Evolutionary conservation across 768 basidiomycete genomes (phyloP).

Genomic region (Lentinus tigrinus): DNA sequence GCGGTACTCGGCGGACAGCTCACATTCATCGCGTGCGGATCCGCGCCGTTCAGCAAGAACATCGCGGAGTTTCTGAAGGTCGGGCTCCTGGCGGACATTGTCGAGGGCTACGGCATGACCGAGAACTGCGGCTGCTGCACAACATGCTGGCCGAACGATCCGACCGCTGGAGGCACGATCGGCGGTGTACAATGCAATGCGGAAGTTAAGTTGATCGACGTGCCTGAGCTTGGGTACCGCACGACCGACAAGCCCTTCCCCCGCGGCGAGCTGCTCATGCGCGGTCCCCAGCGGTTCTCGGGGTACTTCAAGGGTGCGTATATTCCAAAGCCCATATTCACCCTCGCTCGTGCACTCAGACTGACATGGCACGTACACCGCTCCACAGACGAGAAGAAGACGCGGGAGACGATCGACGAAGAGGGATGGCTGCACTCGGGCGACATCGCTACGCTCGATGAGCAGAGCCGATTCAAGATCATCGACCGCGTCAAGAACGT

Average conservation of each 20-base stretch:
- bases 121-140: constrained; percentile 73
- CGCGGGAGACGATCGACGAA: constrained; percentile 72
- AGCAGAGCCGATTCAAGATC: constrained; percentile 79
- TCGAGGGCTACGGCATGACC: constrained; percentile 91
- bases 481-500: constrained; percentile 99
- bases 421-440: constrained; percentile 94
- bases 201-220: constrained; percentile 88
- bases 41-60: constrained; percentile 83
- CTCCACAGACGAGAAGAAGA: constrained; percentile 76
- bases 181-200: constrained; percentile 74
- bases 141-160: constrained; percentile 57
- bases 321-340: background rate
- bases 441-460: constrained; percentile 83
- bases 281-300: constrained; percentile 63
- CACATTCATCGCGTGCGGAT: constrained; percentile 67
- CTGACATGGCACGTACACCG: background rate
- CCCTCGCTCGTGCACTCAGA: background rate
- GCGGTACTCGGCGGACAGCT: constrained; percentile 83
- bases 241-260: constrained; percentile 86
- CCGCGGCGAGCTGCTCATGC: constrained; percentile 82
- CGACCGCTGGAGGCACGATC: constrained; percentile 69
- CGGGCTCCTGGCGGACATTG: constrained; percentile 69
- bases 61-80: constrained; percentile 91
- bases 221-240: constrained; percentile 87
- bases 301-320: constrained; percentile 76